These are phyloP conservation scores for Gracilaria vermiculophylla DNA, from an alignment of 23 red algal species.

Conservation along the genomic window DNA sequence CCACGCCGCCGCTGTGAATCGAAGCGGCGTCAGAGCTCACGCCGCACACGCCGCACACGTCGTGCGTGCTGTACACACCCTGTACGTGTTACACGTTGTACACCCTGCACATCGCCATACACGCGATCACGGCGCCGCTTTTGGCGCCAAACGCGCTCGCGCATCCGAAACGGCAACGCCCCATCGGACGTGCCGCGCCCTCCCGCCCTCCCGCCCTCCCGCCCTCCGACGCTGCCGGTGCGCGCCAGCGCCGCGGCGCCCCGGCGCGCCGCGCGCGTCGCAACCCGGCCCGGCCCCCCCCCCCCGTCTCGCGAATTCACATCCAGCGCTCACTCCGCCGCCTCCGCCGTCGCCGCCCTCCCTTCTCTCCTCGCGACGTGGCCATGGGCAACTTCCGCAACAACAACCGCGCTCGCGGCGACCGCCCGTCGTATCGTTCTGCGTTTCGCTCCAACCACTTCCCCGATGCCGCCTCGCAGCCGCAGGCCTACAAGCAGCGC, in stretches of 20 bases:
- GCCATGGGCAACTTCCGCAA: constrained; percentile 45
- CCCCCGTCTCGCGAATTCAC: too few species aligned
- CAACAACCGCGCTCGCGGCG: not conserved
- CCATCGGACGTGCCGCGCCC: not conserved
- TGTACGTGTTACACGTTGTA: too few species aligned
- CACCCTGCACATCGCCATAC: too few species aligned
- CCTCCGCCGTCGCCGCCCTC: not conserved
- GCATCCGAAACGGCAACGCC: too few species aligned
- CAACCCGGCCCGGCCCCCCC: not conserved
- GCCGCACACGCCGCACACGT: too few species aligned
- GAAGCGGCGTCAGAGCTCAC: too few species aligned
- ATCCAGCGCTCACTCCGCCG: too few species aligned
- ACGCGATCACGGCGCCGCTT: too few species aligned
- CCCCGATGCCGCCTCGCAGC: not conserved
- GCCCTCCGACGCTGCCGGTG: not conserved
- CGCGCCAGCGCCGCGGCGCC: not conserved
- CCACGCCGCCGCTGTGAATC: too few species aligned
- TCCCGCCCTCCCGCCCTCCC: not conserved
- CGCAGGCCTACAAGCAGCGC: not conserved
- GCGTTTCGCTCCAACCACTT: not conserved
- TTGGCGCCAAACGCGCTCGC: too few species aligned
- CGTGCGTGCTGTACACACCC: too few species aligned
- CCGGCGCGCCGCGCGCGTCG: not conserved
- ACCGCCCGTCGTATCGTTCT: not conserved
- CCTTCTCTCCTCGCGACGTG: not conserved